Percentiles rank a stretch among this genome's conserved stretches.
Conservation (phyloP, 352 stramenopile species). For the Phytophthora meadii region DNA sequence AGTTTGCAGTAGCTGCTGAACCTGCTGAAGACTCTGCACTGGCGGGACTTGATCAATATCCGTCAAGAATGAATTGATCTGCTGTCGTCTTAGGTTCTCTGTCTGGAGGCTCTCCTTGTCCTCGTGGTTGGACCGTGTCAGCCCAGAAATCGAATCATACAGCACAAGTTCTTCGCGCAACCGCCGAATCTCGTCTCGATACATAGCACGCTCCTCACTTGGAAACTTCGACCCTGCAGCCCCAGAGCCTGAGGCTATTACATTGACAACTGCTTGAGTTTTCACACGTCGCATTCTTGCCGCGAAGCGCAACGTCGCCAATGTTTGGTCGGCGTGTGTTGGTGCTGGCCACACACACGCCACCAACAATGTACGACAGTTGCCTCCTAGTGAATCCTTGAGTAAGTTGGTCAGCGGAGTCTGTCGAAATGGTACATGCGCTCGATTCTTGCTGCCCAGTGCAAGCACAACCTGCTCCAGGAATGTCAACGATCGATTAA, state of each 20-base stretch:
- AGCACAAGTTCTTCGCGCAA: slow-evolving; percentile 68
- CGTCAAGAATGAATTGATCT: slow-evolving; percentile 41
- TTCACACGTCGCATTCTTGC: slow-evolving; percentile 88
- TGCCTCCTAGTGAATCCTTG: slow-evolving; percentile 87
- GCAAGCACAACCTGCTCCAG: slow-evolving; percentile 92
- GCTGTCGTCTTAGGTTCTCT: slow-evolving; percentile 33
- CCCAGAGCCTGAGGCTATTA: slow-evolving; percentile 25
- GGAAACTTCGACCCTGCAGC: slow-evolving; percentile 15
- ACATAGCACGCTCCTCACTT: slow-evolving; percentile 24
- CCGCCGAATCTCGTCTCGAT: slow-evolving; percentile 60
- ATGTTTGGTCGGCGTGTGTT: slow-evolving; percentile 78
- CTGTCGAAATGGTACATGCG: slow-evolving; percentile 93
- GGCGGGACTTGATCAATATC: slow-evolving; percentile 36
- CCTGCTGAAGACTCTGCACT: slow-evolving; percentile 56
- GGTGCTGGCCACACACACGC: slow-evolving; percentile 87
- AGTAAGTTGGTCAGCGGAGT: slow-evolving; percentile 93
- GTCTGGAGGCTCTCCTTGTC: slow-evolving; percentile 25
- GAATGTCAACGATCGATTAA: slow-evolving; percentile 78
- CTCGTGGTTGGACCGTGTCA: slow-evolving; percentile 43
- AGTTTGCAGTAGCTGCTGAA: slow-evolving; percentile 47
- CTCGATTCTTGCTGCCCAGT: slow-evolving; percentile 86
- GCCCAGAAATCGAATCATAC: slow-evolving; percentile 66
- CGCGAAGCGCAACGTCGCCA: slow-evolving; percentile 92
- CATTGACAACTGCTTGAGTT: slow-evolving; percentile 76
- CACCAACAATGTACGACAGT: slow-evolving; percentile 84